Evolutionary conservation across 495 filamentous ascomycete species (phyloP), one percentile per base, ranked within the genome.

Genomic region (Hyphodiscus hymeniophilus): DNA sequence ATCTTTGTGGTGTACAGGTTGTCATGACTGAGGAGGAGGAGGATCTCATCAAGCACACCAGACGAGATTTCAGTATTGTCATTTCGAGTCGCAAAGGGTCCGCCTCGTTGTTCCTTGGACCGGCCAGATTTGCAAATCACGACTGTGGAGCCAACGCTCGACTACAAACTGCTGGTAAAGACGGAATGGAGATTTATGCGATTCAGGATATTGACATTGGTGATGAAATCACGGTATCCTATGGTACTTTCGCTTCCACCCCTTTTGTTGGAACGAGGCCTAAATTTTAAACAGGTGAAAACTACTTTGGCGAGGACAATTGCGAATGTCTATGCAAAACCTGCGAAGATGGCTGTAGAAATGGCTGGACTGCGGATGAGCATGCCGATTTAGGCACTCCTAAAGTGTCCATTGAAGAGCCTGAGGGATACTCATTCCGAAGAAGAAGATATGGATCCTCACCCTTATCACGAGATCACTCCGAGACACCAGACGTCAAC

Each of bases 61-160:
- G 87, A 50, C 86, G 86, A 55, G 92, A 99, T 63, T 99, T 99
- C 64, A 95, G 88, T 61, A 87, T 99, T 42, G 89, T 99, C 38
- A 82, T 94, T 62, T 95, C 89, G 49, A 89, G 87, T 58, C 76
- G 92, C 28, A 89, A 89, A 56, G 92, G 92, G 60, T 81, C 78
- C 13, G 82, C 90, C 7, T 89, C 85, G 12, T 70, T 97, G 16
- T 94, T 99, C 53, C 80, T 99, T 56, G 92, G 92, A 2, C 92
- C 92, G 16, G 92, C 94, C 33, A 81, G 92, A 30, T 96, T 99
- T 58, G 86, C 91, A 16, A 99, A 99, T 57, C 92, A 99, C 63
- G 92, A 99, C 64, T 99, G 92, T 63, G 77, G 85, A 53, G 87
- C 94, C 21, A 99, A 97, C 70, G 89, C 89, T 3, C 74, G 80